phyloP scores from a whole-genome alignment of 78 protist genomes.

The Reticulomyxa filosa region DNA sequence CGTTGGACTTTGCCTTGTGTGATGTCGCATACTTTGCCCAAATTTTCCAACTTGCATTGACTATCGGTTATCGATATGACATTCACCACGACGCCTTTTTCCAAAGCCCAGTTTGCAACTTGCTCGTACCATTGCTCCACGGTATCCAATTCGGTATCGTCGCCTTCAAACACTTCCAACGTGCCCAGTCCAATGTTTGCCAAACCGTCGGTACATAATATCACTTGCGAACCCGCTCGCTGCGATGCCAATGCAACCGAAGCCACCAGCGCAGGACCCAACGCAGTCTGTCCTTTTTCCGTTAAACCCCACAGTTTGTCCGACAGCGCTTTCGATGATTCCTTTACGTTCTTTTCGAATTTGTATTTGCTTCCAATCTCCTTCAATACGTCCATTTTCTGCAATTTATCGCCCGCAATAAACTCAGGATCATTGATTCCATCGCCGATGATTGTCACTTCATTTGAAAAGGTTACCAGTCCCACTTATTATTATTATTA shows the following conservation, averaged over 20 bases:
- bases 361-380: too few species aligned
- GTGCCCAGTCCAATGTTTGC: conserved; percentile 49
- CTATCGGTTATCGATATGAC: too few species aligned
- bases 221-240: conserved; percentile 19
- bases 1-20: too few species aligned
- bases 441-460: conserved; percentile 30
- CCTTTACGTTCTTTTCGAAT: too few species aligned
- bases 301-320: conserved; percentile 1
- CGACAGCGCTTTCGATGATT: too few species aligned
- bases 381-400: too few species aligned
- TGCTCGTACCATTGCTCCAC: conserved; percentile 14
- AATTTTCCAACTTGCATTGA: too few species aligned
- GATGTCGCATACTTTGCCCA: too few species aligned
- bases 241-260: conserved; percentile 28
- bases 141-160: not conserved
- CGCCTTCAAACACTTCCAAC: too few species aligned
- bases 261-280: conserved; percentile 40
- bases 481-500: too few species aligned
- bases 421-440: too few species aligned
- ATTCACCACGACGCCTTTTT: conserved; percentile 22
- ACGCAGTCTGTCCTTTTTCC: conserved; percentile 49
- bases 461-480: conserved; percentile 28
- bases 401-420: too few species aligned
- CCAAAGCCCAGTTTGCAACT: conserved; percentile 21
- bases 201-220: conserved; percentile 48